Percentiles rank a stretch among this genome's conserved stretches.
Evolutionary conservation across 2,329 filamentous ascomycete species (phyloP).

Genomic region (Rhynchosporium agropyri): DNA sequence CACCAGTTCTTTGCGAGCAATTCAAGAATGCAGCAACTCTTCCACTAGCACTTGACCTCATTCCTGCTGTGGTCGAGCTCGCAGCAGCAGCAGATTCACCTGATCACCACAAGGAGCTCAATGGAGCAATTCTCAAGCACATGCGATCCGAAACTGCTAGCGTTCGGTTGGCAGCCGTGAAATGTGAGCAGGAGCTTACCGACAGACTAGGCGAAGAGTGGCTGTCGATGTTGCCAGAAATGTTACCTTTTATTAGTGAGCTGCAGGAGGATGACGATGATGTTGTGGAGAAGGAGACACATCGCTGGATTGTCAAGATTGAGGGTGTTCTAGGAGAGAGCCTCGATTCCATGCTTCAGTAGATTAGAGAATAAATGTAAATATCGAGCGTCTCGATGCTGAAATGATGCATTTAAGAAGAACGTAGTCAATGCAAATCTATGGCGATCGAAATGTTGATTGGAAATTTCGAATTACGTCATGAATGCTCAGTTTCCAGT

Average conservation of each 20-base stretch:
- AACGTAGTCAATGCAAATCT: too few relatives aligned
- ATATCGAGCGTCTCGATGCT: neutral
- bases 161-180: constrained; percentile 79
- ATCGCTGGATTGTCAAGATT: constrained; percentile 87
- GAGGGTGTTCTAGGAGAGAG: constrained; percentile 89
- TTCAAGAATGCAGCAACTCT: constrained; percentile 53
- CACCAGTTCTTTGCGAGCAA: constrained; percentile 69
- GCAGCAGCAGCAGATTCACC: constrained; percentile 80
- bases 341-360: constrained; percentile 89
- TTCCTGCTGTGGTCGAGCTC: constrained; percentile 78
- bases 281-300: constrained; percentile 83
- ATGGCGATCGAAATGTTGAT: too few relatives aligned
- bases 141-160: constrained; percentile 72
- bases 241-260: constrained; percentile 95
- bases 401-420: too few relatives aligned
- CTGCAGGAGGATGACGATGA: constrained; percentile 96
- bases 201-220: constrained; percentile 88
- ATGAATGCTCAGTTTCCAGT: too few relatives aligned
- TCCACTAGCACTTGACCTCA: constrained; percentile 55
- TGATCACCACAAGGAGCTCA: constrained; percentile 89
- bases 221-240: constrained; percentile 88
- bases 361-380: constrained; percentile 37
- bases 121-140: constrained; percentile 74
- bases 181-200: constrained; percentile 78
- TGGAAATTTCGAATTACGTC: too few relatives aligned